A percentile compares a stretch with the other conserved stretches of the same genome.
Conservation (phyloP, 176 grass and related monocot species). For the Raddia distichophylla region DNA sequence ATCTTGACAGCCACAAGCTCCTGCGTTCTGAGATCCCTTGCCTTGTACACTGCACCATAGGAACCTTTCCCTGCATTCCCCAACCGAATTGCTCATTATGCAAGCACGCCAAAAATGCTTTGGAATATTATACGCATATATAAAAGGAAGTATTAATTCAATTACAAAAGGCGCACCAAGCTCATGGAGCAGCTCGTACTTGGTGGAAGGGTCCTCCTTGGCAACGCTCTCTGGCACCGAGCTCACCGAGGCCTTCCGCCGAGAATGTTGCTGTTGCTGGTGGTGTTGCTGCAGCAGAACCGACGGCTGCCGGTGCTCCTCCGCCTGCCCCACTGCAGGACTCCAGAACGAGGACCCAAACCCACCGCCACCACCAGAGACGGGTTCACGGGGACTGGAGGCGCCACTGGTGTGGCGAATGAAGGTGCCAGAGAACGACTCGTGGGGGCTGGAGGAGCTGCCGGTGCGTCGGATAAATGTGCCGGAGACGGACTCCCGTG, state of each 20-base stretch:
- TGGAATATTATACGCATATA: conserved; percentile 25
- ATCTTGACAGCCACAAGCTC: conserved; percentile 99
- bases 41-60: conserved; percentile 99
- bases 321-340: conserved; percentile 42
- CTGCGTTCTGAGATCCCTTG: conserved; percentile 90
- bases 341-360: conserved; percentile 84
- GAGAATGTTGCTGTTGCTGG: conserved; percentile 56
- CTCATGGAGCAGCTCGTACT: conserved; percentile 97
- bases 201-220: conserved; percentile 91
- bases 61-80: conserved; percentile 91
- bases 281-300: conserved; percentile 58
- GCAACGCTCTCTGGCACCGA: conserved; percentile 78
- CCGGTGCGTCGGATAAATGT: conserved; percentile 47
- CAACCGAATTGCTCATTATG: conserved; percentile 34
- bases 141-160: conserved; percentile 28
- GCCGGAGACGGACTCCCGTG: conserved; percentile 48
- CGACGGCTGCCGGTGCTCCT: conserved; percentile 49
- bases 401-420: conserved; percentile 45
- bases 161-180: conserved; percentile 70
- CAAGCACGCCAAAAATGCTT: conserved; percentile 33
- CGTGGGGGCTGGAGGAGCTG: conserved; percentile 23
- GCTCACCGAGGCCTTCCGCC: conserved; percentile 79
- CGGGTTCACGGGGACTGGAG: conserved; percentile 41
- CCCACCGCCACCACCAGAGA: conserved; percentile 52
- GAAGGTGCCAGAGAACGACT: conserved; percentile 62